Percentiles rank a stretch among this genome's conserved stretches.
phyloP scores from a whole-genome alignment of 257 asterid species.

The Avicennia marina region DNA sequence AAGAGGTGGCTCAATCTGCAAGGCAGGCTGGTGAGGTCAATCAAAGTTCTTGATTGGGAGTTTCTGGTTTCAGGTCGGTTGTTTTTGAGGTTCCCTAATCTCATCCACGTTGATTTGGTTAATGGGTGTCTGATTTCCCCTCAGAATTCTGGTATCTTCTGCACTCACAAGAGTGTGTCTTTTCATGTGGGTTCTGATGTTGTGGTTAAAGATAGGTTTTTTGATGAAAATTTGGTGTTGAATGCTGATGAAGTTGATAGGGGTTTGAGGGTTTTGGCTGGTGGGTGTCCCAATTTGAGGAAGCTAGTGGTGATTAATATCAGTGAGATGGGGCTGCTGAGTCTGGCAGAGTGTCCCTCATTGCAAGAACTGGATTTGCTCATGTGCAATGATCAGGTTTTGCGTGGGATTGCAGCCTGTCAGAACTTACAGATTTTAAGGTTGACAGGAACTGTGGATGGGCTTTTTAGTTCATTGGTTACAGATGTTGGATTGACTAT shows the following conservation, averaged over 20 bases:
- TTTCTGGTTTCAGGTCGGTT: constrained; percentile 67
- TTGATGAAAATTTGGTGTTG: constrained; percentile 35
- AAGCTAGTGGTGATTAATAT: not conserved
- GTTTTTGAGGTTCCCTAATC: constrained; percentile 73
- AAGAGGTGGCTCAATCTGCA: constrained; percentile 80
- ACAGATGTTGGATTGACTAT: constrained; percentile 5
- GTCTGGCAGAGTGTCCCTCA: constrained; percentile 4
- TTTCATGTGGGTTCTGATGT: constrained; percentile 37
- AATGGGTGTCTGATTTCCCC: constrained; percentile 44
- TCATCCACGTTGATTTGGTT: constrained; percentile 52
- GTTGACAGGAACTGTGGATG: not conserved
- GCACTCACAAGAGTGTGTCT: constrained; percentile 33
- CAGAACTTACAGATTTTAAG: constrained; percentile 2
- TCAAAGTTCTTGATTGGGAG: constrained; percentile 78
- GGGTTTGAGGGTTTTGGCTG: constrained; percentile 3
- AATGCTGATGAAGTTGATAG: constrained; percentile 15
- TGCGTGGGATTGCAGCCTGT: constrained; percentile 15
- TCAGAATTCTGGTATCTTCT: constrained; percentile 37
- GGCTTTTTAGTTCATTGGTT: not conserved
- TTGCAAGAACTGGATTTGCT: constrained; percentile 9
- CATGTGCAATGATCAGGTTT: constrained; percentile 9
- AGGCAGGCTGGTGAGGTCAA: constrained; percentile 70
- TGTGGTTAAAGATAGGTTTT: constrained; percentile 39
- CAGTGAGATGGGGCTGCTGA: constrained; percentile 4
- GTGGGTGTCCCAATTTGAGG: not conserved